Evolutionary conservation across 192 early-diverging fungal species (phyloP).

Genomic region (Chytriomyces confervae): DNA sequence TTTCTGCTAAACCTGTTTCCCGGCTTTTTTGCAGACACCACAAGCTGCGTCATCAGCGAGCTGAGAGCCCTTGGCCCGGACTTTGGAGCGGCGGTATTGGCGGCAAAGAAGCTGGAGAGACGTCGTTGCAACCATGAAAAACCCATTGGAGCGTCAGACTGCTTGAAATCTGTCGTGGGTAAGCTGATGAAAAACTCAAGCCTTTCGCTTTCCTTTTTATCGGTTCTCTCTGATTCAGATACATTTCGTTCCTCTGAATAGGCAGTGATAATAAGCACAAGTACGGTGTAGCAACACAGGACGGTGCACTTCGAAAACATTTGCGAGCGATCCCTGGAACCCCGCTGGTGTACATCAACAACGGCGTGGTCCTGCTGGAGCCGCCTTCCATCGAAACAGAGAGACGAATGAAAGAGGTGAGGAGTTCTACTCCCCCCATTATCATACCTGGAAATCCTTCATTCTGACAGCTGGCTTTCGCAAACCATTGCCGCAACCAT

Average conservation of each 20-base stretch:
- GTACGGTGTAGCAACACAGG: conserved; percentile 87
- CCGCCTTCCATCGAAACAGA: conserved; percentile 56
- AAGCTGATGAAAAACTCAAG: not conserved
- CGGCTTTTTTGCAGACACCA: conserved; percentile 60
- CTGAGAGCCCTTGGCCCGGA: conserved; percentile 72
- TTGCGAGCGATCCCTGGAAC: conserved; percentile 79
- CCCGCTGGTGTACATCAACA: conserved; percentile 85
- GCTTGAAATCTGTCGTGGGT: conserved; percentile 76
- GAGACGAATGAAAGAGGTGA: conserved; percentile 29
- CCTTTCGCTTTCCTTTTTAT: not conserved
- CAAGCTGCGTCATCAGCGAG: conserved; percentile 76
- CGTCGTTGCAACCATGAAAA: conserved; percentile 79
- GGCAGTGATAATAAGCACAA: conserved; percentile 76
- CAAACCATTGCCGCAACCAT: not conserved
- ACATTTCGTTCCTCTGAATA: not conserved
- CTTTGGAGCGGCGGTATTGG: conserved; percentile 59
- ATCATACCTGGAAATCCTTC: not conserved
- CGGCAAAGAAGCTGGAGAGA: conserved; percentile 74
- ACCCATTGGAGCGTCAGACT: conserved; percentile 67
- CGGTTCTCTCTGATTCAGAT: not conserved
- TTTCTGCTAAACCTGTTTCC: conserved; percentile 8
- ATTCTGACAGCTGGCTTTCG: no score
- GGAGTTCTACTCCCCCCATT: conserved; percentile 47
- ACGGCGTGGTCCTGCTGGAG: conserved; percentile 80
- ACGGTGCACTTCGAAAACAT: conserved; percentile 63